These are phyloP conservation scores for Pisolithus marmoratus DNA, from an alignment of 768 basidiomycete genomes.

Conservation along the genomic window DNA sequence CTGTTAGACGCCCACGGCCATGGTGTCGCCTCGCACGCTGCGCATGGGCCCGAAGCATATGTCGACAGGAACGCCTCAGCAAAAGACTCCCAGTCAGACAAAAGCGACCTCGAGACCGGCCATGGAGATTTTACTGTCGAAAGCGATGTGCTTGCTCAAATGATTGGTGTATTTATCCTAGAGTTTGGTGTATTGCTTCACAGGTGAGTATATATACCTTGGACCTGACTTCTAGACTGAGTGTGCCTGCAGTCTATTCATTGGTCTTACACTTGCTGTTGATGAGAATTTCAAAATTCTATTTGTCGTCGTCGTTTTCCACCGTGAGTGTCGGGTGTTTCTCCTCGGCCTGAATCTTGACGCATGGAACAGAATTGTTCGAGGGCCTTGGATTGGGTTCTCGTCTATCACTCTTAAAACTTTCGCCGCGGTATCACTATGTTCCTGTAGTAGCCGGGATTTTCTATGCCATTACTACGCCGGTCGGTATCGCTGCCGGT, in stretches of 20 bases:
- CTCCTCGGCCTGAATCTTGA: slow-evolving; percentile 1
- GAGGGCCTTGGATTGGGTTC: slow-evolving; percentile 93
- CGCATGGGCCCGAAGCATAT: slow-evolving; percentile 60
- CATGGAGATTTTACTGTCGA: slow-evolving; percentile 19
- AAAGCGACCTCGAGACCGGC: slow-evolving; percentile 22
- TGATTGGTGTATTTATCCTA: slow-evolving; percentile 84
- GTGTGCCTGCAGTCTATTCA: slow-evolving; percentile 50
- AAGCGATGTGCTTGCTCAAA: slow-evolving; percentile 55
- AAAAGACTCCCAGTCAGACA: slow-evolving; percentile 15
- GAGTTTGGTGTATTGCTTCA: slow-evolving; percentile 93
- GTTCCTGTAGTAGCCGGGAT: slow-evolving; percentile 56
- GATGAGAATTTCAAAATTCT: slow-evolving; percentile 72
- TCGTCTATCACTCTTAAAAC: slow-evolving; percentile 70
- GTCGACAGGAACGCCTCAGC: not conserved
- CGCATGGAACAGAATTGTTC: slow-evolving; percentile 62
- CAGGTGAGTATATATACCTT: slow-evolving; percentile 35
- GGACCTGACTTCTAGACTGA: not conserved
- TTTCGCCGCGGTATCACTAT: slow-evolving; percentile 49
- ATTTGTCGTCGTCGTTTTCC: slow-evolving; percentile 88
- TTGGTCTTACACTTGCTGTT: slow-evolving; percentile 93
- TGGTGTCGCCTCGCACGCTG: slow-evolving; percentile 48
- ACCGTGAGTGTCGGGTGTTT: slow-evolving; percentile 55
- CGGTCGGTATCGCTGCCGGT: slow-evolving; percentile 83
- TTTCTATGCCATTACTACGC: slow-evolving; percentile 74
- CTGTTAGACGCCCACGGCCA: slow-evolving; percentile 63